Percentiles rank a stretch among this genome's conserved stretches.
Conservation (phyloP, 108 stramenopile genomes). For the Schizochytrium sp. region DNA sequence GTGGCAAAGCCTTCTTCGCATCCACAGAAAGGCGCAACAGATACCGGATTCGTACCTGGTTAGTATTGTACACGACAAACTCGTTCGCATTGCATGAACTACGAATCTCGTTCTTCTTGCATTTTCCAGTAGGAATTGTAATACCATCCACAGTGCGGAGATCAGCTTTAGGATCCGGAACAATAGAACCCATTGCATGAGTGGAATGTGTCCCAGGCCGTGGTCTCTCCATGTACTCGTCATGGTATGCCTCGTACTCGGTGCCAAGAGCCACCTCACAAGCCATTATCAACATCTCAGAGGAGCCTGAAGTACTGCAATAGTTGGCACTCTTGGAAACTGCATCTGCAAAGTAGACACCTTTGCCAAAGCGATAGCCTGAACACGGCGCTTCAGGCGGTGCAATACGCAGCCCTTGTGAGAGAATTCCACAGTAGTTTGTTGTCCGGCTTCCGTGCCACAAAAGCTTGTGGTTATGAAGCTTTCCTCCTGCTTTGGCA, state of each 20-base stretch:
- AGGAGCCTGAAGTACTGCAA: constrained; percentile 63
- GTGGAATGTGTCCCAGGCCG: constrained; percentile 52
- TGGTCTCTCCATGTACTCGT: constrained; percentile 64
- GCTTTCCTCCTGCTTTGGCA: background rate
- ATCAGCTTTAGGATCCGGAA: constrained; percentile 35
- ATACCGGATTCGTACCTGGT: constrained; percentile 68
- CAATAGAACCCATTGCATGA: constrained; percentile 40
- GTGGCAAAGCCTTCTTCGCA: background rate
- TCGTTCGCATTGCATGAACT: constrained; percentile 65
- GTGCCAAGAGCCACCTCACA: constrained; percentile 63
- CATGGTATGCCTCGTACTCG: constrained; percentile 27
- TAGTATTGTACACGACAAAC: constrained; percentile 68
- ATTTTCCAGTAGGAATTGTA: background rate
- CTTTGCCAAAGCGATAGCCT: constrained; percentile 68
- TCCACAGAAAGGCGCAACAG: constrained; percentile 52
- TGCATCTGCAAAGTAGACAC: constrained; percentile 67
- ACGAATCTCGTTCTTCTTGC: background rate
- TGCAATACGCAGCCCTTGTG: constrained; percentile 65
- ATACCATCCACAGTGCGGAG: background rate
- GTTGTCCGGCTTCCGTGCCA: constrained; percentile 65
- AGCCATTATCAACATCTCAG: constrained; percentile 65
- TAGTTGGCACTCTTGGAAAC: constrained; percentile 63
- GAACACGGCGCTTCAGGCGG: constrained; percentile 66
- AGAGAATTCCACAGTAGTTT: constrained; percentile 65
- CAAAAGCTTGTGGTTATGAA: constrained; percentile 56